Percentiles rank a stretch among this genome's conserved stretches.
Evolutionary conservation across 176 grass and related monocot species (phyloP).

Genomic region (Bromus sterilis): DNA sequence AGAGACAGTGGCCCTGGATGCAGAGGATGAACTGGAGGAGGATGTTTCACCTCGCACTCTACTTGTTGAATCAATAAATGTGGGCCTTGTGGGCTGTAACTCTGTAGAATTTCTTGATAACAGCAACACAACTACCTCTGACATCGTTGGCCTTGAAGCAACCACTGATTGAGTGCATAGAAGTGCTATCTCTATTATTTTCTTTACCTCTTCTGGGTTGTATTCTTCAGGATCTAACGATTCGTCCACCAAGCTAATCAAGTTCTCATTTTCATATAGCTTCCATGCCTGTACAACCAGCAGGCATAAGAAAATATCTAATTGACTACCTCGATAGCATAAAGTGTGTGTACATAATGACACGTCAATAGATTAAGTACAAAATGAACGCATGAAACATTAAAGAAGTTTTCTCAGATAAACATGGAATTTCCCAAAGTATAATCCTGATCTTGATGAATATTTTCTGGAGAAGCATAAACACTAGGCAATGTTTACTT

Average conservation of each 20-base stretch:
- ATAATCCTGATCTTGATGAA: not conserved
- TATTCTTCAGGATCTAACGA: constrained; percentile 55
- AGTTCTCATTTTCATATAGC: constrained; percentile 49
- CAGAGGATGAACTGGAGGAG: constrained; percentile 50
- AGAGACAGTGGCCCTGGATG: constrained; percentile 56
- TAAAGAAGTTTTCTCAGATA: not conserved
- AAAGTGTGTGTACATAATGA: not conserved
- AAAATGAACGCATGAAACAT: not conserved
- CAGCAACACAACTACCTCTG: constrained; percentile 58
- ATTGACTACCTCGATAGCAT: not conserved
- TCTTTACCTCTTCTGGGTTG: constrained; percentile 45
- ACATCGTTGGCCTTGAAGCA: constrained; percentile 68
- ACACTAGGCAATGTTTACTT: not conserved
- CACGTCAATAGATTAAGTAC: constrained; percentile 1
- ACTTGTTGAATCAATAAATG: constrained; percentile 60
- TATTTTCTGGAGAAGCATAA: constrained; percentile 6
- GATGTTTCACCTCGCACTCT: constrained; percentile 46
- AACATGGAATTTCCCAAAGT: constrained; percentile 1
- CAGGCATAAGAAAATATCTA: not conserved
- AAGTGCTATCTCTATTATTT: constrained; percentile 57
- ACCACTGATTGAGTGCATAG: constrained; percentile 75
- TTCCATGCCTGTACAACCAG: constrained; percentile 55
- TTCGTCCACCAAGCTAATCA: constrained; percentile 52
- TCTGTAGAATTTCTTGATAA: constrained; percentile 34
- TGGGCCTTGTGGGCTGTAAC: constrained; percentile 51